Evolutionary conservation across 352 stramenopile species (phyloP), one percentile per base, ranked within the genome.

Genomic region (Pilasporangium apinafurcum): DNA sequence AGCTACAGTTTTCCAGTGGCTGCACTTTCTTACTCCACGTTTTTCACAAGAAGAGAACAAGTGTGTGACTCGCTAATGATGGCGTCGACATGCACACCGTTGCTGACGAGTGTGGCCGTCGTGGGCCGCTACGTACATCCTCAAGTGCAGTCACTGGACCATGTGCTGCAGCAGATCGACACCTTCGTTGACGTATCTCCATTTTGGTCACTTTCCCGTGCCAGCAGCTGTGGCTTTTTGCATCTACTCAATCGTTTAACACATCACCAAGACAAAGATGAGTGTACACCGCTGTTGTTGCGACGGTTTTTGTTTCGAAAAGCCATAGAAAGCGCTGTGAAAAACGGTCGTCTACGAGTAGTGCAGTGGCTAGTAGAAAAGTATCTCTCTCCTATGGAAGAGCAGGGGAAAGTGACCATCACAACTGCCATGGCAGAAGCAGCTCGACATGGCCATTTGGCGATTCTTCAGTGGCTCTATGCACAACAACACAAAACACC

Each of bases 321-420:
- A 29, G 37, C 37, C 34, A 53, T 46, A 37, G 39, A 45, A 30
- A 32, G 32, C 20, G 45, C 45, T 13, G 45, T 46, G 22, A 32
- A 24, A 14, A 31, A 36, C 37, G 37, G 37, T n/a, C 30, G 32
- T 16, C 37, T 53, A 25, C 45, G 28, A 10, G 25, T 45, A 25
- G 28, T 53, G 21, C 36, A 53, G 28, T 53, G 45, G 45, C 17
- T 53, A 6, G 28, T 37, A 3, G n/a, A 27, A 12, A 21, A 24
- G n/a, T 44, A 45, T 18, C 36, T 29, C 1, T 26, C 34, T 13
- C 27, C 39, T 8, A 21, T 46, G 39, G n/a, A n/a, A n/a, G n/a
- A n/a, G n/a, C n/a, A n/a, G n/a, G n/a, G n/a, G n/a, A n/a, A n/a
- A n/a, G n/a, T n/a, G n/a, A n/a, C n/a, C n/a, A 48, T 20, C 18